These are phyloP conservation scores for Venturiaceae sp. DNA, from an alignment of 2,329 filamentous ascomycete genomes.

Conservation along the genomic window DNA sequence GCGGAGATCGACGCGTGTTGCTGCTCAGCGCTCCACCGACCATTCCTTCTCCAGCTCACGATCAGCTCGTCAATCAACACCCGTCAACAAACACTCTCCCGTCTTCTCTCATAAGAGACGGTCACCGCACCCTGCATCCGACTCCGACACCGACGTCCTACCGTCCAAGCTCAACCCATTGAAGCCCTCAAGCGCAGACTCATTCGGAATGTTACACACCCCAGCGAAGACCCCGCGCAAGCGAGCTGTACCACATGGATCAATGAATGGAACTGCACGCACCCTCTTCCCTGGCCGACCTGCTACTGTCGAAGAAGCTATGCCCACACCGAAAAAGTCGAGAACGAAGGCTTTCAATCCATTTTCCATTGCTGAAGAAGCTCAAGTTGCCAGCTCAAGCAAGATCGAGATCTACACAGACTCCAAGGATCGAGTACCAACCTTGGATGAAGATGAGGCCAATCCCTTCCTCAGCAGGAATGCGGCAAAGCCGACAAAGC, in stretches of 20 bases:
- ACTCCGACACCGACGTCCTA: constrained; percentile 1
- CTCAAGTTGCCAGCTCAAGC: constrained; percentile 33
- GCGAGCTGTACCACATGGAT: constrained; percentile 31
- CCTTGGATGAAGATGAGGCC: constrained; percentile 46
- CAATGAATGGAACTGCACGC: constrained; percentile 40
- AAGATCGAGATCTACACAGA: constrained; percentile 67
- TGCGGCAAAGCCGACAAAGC: constrained; percentile 34
- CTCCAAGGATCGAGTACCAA: constrained; percentile 64
- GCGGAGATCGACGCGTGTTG: constrained; percentile 58
- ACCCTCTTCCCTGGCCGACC: constrained; percentile 50
- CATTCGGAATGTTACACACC: constrained; percentile 56
- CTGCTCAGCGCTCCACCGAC: constrained; percentile 36
- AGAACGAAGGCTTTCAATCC: constrained; percentile 45
- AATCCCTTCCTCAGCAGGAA: constrained; percentile 61
- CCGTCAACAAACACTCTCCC: not conserved
- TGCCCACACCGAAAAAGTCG: constrained; percentile 50
- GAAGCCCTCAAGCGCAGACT: not conserved
- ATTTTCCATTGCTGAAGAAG: constrained; percentile 29
- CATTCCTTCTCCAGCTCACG: constrained; percentile 8
- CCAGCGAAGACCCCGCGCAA: constrained; percentile 70
- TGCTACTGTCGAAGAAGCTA: constrained; percentile 45
- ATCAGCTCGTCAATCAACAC: constrained; percentile 3
- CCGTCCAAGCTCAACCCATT: not conserved
- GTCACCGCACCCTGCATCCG: constrained; percentile 29
- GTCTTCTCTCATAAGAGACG: constrained; percentile 23